These are phyloP conservation scores for Gillenia trifoliata DNA, from an alignment of 306 rosid genomes.

Conservation along the genomic window DNA sequence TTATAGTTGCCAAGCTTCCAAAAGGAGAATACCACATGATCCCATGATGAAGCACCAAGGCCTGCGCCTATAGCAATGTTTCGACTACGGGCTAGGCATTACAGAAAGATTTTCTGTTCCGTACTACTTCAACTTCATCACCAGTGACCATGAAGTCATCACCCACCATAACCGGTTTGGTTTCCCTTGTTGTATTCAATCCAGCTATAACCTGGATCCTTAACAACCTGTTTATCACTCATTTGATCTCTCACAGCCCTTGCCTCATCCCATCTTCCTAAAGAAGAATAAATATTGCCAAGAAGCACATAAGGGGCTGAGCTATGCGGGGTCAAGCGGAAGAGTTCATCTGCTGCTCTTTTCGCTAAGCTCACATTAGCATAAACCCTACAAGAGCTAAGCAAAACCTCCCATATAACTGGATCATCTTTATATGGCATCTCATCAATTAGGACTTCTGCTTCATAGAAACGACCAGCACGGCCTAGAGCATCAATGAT, in stretches of 20 bases:
- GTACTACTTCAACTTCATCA: neutral
- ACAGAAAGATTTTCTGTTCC: neutral
- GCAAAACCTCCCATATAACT: conserved; percentile 79
- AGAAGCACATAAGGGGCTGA: conserved; percentile 69
- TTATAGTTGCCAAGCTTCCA: neutral
- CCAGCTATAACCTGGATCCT: conserved; percentile 76
- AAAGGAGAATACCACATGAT: neutral
- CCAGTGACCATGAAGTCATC: conserved; percentile 11
- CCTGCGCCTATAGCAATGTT: neutral
- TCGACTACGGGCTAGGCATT: neutral
- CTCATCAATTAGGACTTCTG: conserved; percentile 49
- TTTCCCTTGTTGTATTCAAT: conserved; percentile 36
- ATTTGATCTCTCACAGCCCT: conserved; percentile 56
- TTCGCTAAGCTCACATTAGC: conserved; percentile 53
- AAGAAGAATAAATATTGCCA: conserved; percentile 66
- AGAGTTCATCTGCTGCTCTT: conserved; percentile 67
- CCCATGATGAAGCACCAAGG: neutral
- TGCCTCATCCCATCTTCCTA: conserved; percentile 87
- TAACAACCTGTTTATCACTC: conserved; percentile 47
- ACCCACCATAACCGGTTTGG: conserved; percentile 11
- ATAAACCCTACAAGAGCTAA: conserved; percentile 70
- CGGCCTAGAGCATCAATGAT: conserved; percentile 66
- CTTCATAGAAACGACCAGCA: conserved; percentile 65
- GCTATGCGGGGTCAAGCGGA: conserved; percentile 49
- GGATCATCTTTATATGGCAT: conserved; percentile 71